Base-by-base conservation (phyloP, 257 asterid genomes). In the Cruciata laevipes region DNA sequence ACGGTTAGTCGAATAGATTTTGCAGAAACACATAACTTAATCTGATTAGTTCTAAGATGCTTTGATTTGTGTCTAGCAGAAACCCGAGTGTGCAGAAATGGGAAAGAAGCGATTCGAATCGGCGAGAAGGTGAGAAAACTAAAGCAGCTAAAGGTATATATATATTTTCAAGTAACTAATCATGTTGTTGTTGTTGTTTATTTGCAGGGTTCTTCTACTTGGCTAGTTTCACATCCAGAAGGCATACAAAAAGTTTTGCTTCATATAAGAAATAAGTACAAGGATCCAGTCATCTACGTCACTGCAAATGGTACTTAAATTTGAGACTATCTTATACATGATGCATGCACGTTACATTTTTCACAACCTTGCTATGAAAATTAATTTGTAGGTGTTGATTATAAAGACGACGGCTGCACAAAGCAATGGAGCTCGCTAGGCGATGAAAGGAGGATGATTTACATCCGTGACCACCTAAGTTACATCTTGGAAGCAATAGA, bases 291-390 rank as follows among this genome's bases (percentile, higher is more conserved):
- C 10, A 77, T 84, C 66, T 82, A 84, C 71, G 61, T 84, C 30
- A 82, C 89, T 17, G 83, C 79, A 66, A 81, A 73, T 71, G 83
- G 85, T 78, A 67, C 35, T 4, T 21, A 9, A n/a, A n/a, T n/a
- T n/a, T n/a, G n/a, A n/a, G n/a, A n/a, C n/a, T n/a, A n/a, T n/a
- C n/a, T n/a, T n/a, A n/a, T n/a, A n/a, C n/a, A n/a, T n/a, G n/a
- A n/a, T n/a, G n/a, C n/a, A n/a, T n/a, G n/a, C n/a, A n/a, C n/a
- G n/a, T n/a, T n/a, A n/a, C n/a, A n/a, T n/a, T n/a, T n/a, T n/a
- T n/a, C n/a, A n/a, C n/a, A n/a, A n/a, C n/a, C n/a, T n/a, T n/a
- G n/a, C n/a, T n/a, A n/a, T n/a, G n/a, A n/a, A n/a, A n/a, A n/a
- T n/a, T n/a, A n/a, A n/a, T 67, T 1, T 32, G n/a, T n/a, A 67